Evolutionary conservation across 2,329 filamentous ascomycete genomes (phyloP).

Genomic region (Colletotrichum caudatum): DNA sequence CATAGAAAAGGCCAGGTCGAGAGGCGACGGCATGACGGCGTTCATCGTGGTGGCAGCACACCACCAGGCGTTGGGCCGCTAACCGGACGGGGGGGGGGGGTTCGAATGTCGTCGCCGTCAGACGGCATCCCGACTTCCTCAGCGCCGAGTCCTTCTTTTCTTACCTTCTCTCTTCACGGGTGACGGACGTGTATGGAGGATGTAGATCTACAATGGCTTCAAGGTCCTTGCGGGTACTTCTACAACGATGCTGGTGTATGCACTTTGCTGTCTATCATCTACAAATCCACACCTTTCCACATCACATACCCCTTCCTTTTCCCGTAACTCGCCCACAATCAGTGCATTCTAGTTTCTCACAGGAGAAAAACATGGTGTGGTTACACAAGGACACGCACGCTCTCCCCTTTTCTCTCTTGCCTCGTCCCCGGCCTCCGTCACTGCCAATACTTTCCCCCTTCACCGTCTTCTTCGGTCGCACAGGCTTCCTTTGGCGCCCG

Average conservation of each 20-base stretch:
- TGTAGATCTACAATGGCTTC: slow-evolving; percentile 9
- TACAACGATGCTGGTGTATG: slow-evolving; percentile 23
- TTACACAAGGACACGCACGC: slow-evolving; percentile 10
- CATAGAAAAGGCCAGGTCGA: background rate
- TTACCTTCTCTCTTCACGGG: background rate
- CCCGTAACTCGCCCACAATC: background rate
- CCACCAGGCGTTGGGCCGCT: background rate
- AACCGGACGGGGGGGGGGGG: background rate
- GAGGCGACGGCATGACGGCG: background rate
- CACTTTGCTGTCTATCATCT: background rate
- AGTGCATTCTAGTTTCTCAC: background rate
- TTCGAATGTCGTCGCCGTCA: background rate
- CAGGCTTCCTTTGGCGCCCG: background rate
- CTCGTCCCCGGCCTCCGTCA: background rate
- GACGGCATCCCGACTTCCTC: background rate
- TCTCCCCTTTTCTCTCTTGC: background rate
- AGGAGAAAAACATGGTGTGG: slow-evolving; percentile 1
- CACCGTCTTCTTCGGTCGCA: slow-evolving; percentile 3
- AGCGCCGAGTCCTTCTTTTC: background rate
- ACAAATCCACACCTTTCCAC: background rate
- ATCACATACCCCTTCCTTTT: background rate
- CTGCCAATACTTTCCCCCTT: background rate
- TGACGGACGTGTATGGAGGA: slow-evolving; percentile 16
- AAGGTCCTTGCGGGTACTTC: slow-evolving; percentile 31
- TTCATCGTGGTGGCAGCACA: background rate